Conservation (phyloP, 768 basidiomycete species). For the Crassisporium funariophilum region DNA sequence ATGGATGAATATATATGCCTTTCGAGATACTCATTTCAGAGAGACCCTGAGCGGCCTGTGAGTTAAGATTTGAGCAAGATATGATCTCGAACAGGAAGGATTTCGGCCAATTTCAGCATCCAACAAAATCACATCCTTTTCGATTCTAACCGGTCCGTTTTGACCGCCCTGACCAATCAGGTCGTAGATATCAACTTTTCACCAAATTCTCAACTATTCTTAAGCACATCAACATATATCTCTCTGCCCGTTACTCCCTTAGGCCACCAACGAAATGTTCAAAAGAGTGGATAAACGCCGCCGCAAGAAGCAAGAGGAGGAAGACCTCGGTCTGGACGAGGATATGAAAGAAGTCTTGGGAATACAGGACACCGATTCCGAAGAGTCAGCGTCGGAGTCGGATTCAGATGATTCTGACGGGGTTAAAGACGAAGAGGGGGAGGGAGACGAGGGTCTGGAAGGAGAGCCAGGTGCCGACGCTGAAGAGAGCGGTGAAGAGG, state of each 20-base stretch:
- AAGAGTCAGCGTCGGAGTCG: slow-evolving; percentile 62
- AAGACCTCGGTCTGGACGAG: slow-evolving; percentile 62
- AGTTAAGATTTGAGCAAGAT: too few relatives aligned
- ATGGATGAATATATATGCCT: too few relatives aligned
- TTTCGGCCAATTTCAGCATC: too few relatives aligned
- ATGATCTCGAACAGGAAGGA: too few relatives aligned
- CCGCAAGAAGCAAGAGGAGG: slow-evolving; percentile 61
- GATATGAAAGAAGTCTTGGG: slow-evolving; percentile 68
- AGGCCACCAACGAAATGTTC: slow-evolving; percentile 59
- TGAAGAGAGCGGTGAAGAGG: slow-evolving; percentile 29
- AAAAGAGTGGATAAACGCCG: slow-evolving; percentile 75
- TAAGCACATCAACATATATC: slow-evolving; percentile 1
- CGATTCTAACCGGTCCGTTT: too few relatives aligned
- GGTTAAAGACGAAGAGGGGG: slow-evolving; percentile 21
- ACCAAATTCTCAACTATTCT: too few relatives aligned
- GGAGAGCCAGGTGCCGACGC: slow-evolving; percentile 30
- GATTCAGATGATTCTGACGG: slow-evolving; percentile 38
- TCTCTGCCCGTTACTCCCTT: background rate
- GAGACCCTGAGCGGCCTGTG: too few relatives aligned
- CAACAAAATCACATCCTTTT: too few relatives aligned
- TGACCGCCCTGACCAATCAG: too few relatives aligned
- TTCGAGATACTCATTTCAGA: too few relatives aligned
- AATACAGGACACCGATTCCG: slow-evolving; percentile 74
- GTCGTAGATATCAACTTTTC: too few relatives aligned
- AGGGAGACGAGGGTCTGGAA: slow-evolving; percentile 20